Percentiles rank a stretch among this genome's conserved stretches.
Conservation (phyloP, 2,329 filamentous ascomycete genomes). For the Didymella lethalis region DNA sequence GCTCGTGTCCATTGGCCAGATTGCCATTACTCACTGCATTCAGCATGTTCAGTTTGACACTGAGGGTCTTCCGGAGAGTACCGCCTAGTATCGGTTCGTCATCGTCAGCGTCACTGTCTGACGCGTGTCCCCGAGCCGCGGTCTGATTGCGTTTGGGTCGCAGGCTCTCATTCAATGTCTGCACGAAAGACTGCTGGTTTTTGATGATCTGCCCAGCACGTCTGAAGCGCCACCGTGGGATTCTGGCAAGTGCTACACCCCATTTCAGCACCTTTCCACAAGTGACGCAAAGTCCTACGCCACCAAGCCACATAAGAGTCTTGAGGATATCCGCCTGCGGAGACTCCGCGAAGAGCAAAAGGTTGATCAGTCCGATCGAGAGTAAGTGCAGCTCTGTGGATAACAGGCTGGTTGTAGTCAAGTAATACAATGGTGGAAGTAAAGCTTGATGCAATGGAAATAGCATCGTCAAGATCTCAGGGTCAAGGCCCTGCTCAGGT, state of each 20-base stretch:
- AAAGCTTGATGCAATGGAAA: slow-evolving; percentile 86
- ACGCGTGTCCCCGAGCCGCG: slow-evolving; percentile 16
- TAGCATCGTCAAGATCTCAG: slow-evolving; percentile 69
- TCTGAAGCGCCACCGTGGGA: slow-evolving; percentile 90
- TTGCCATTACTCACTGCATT: slow-evolving; percentile 29
- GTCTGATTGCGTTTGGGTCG: slow-evolving; percentile 37
- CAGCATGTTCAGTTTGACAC: slow-evolving; percentile 30
- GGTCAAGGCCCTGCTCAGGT: slow-evolving; percentile 52
- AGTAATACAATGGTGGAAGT: slow-evolving; percentile 74
- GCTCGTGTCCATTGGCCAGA: slow-evolving; percentile 28
- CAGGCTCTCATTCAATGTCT: slow-evolving; percentile 51
- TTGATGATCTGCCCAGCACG: slow-evolving; percentile 59
- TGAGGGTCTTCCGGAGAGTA: slow-evolving; percentile 37
- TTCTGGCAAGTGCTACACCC: slow-evolving; percentile 84
- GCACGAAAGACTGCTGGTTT: slow-evolving; percentile 55
- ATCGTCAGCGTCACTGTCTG: slow-evolving; percentile 59
- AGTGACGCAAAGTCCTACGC: slow-evolving; percentile 74
- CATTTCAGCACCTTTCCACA: slow-evolving; percentile 79
- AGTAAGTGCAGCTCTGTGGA: slow-evolving; percentile 87
- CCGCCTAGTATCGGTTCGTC: slow-evolving; percentile 42
- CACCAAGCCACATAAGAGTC: slow-evolving; percentile 64
- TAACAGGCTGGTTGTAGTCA: slow-evolving; percentile 89
- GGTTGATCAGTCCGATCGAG: slow-evolving; percentile 80
- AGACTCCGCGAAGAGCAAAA: slow-evolving; percentile 78
- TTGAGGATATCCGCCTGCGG: slow-evolving; percentile 56